Percentiles rank a stretch among this genome's conserved stretches.
These are phyloP conservation scores for Phyllosticta citrichinensis DNA, from an alignment of 2,329 filamentous ascomycete genomes.

Conservation along the genomic window DNA sequence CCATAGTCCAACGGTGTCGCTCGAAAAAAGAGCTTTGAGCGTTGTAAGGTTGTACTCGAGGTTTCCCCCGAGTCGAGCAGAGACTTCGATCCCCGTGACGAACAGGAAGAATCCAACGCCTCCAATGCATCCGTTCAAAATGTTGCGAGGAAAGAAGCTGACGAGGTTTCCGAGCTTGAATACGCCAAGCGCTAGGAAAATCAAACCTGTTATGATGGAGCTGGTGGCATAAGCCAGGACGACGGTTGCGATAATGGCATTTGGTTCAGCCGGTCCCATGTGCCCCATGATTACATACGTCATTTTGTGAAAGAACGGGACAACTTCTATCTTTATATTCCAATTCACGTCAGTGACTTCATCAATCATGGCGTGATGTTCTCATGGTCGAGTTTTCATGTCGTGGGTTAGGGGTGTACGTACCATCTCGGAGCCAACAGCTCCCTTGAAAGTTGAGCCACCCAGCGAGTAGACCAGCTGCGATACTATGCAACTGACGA, in stretches of 20 bases:
- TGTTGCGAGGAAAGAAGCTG: constrained; percentile 93
- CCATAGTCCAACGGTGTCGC: constrained; percentile 75
- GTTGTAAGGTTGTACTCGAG: constrained; percentile 74
- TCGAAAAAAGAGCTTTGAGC: constrained; percentile 59
- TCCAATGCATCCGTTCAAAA: constrained; percentile 92
- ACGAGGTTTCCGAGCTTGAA: constrained; percentile 86
- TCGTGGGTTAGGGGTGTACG: constrained; percentile 16
- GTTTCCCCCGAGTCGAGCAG: constrained; percentile 75
- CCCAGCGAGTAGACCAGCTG: constrained; percentile 80
- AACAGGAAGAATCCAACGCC: constrained; percentile 94
- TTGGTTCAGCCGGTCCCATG: constrained; percentile 70
- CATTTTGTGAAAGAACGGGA: constrained; percentile 99
- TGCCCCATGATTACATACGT: constrained; percentile 71
- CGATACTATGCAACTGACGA: constrained; percentile 91
- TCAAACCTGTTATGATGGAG: constrained; percentile 78
- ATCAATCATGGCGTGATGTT: background rate
- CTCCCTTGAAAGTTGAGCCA: constrained; percentile 80
- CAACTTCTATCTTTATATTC: constrained; percentile 68
- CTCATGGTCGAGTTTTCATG: too few relatives aligned
- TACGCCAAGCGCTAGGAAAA: constrained; percentile 84
- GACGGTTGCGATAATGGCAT: constrained; percentile 85
- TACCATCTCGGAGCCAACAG: constrained; percentile 87
- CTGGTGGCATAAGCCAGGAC: constrained; percentile 86
- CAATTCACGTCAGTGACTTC: constrained; percentile 5
- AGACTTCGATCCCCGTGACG: constrained; percentile 86